Conservation (phyloP, 371 early-diverging fungal genomes). For the Chytridiales sp. region DNA sequence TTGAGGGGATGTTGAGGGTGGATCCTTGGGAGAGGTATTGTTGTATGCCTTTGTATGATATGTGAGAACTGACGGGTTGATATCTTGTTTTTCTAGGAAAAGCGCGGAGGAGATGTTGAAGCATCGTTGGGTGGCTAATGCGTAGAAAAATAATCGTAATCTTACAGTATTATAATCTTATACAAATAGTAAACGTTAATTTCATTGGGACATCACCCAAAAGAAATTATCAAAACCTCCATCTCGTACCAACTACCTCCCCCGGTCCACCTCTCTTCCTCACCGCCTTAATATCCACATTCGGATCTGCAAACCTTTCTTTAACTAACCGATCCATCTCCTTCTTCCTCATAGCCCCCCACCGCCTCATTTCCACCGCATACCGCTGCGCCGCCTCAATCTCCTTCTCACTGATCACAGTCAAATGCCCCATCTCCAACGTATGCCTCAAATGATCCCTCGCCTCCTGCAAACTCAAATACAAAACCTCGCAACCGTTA, state of each 20-base stretch:
- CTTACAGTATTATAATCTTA: too few relatives aligned
- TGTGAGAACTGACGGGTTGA: background rate
- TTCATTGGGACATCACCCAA: too few relatives aligned
- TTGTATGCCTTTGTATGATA: too few relatives aligned
- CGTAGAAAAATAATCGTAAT: too few relatives aligned
- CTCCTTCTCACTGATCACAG: conserved; percentile 9
- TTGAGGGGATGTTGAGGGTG: conserved; percentile 48
- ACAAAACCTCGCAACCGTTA: conserved; percentile 16
- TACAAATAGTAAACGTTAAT: too few relatives aligned
- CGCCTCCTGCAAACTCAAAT: conserved; percentile 18
- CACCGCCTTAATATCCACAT: conserved; percentile 1
- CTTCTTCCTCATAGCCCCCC: conserved; percentile 9
- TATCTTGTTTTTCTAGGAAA: conserved; percentile 20
- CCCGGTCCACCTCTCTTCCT: background rate
- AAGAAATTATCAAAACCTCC: background rate
- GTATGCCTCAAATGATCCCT: conserved; percentile 19
- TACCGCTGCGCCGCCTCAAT: background rate
- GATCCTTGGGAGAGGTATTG: conserved; percentile 40
- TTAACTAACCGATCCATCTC: conserved; percentile 10
- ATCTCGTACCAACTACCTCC: background rate
- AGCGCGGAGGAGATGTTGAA: conserved; percentile 37
- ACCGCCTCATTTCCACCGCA: background rate
- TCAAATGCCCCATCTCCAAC: background rate
- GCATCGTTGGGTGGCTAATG: conserved; percentile 37
- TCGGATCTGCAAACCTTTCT: conserved; percentile 20